A percentile compares a stretch with the other conserved stretches of the same genome.
These are phyloP conservation scores for Stephanocyclus meneghinianus DNA, from an alignment of 352 stramenopile species.

Conservation along the genomic window DNA sequence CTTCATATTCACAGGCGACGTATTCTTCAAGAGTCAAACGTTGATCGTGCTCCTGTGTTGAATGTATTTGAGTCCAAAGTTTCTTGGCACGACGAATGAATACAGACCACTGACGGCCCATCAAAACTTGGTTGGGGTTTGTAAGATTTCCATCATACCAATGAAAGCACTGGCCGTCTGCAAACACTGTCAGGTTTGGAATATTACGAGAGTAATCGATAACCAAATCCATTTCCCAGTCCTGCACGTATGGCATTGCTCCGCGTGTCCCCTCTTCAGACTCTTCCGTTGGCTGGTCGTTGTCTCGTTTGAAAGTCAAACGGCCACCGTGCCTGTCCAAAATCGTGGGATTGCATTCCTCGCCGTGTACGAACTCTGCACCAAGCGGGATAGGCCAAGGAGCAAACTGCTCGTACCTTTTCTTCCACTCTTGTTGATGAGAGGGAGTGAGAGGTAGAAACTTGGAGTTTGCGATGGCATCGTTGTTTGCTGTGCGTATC, in stretches of 20 bases:
- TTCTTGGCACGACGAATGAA: slow-evolving; percentile 4
- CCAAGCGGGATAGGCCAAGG: slow-evolving; percentile 33
- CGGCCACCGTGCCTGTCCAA: neutral
- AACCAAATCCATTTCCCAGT: slow-evolving; percentile 14
- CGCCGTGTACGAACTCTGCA: slow-evolving; percentile 43
- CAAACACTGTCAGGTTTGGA: slow-evolving; percentile 13
- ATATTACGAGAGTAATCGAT: slow-evolving; percentile 8
- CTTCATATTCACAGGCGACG: slow-evolving; percentile 7
- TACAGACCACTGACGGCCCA: neutral
- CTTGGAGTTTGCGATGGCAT: neutral
- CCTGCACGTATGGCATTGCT: neutral
- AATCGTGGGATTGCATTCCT: slow-evolving; percentile 2
- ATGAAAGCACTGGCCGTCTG: slow-evolving; percentile 10
- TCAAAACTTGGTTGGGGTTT: neutral
- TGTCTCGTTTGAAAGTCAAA: neutral
- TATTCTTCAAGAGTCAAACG: slow-evolving; percentile 30
- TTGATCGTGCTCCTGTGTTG: neutral
- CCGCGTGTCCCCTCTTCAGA: neutral
- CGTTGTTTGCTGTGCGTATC: neutral
- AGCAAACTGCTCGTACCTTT: slow-evolving; percentile 24
- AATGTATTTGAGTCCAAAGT: slow-evolving; percentile 21
- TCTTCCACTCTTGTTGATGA: neutral
- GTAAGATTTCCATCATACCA: slow-evolving; percentile 15
- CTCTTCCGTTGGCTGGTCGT: neutral
- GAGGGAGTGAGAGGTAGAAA: slow-evolving; percentile 9